Evolutionary conservation across 768 basidiomycete genomes (phyloP).

Genomic region (Phanerochaete carnosa): DNA sequence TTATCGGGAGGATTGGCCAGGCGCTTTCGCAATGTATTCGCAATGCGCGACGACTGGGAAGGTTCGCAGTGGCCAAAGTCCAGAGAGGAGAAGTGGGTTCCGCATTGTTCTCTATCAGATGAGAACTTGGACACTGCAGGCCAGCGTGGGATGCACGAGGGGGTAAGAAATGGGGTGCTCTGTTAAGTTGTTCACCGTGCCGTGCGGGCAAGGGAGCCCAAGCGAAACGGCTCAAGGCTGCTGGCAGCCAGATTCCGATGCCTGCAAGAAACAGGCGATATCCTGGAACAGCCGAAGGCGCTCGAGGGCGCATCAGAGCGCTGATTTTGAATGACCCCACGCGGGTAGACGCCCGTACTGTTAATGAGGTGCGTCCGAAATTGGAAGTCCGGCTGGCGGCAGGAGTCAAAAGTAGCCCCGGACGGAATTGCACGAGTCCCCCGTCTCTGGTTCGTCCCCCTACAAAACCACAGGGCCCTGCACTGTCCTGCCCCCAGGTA

Average conservation of each 20-base stretch:
- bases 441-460: background rate
- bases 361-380: conserved; percentile 1
- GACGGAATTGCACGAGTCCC: conserved; percentile 7
- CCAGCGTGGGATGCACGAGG: background rate
- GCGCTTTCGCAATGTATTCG: background rate
- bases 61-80: background rate
- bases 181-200: background rate
- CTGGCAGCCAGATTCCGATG: background rate
- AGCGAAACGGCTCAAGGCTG: background rate
- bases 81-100: background rate
- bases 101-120: conserved; percentile 1
- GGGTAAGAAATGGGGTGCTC: background rate
- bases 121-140: background rate
- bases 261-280: background rate
- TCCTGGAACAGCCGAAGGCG: background rate
- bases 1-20: background rate
- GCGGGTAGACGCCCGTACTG: background rate
- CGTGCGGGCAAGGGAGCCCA: background rate
- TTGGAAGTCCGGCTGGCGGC: conserved; percentile 1
- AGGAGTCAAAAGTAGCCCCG: conserved; percentile 9
- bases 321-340: background rate
- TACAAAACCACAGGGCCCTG: background rate
- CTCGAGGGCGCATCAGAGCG: background rate
- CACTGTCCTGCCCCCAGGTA: background rate
- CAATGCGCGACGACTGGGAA: background rate